Conservation (phyloP, 441 rosid genomes). For the Croton setiger region DNA sequence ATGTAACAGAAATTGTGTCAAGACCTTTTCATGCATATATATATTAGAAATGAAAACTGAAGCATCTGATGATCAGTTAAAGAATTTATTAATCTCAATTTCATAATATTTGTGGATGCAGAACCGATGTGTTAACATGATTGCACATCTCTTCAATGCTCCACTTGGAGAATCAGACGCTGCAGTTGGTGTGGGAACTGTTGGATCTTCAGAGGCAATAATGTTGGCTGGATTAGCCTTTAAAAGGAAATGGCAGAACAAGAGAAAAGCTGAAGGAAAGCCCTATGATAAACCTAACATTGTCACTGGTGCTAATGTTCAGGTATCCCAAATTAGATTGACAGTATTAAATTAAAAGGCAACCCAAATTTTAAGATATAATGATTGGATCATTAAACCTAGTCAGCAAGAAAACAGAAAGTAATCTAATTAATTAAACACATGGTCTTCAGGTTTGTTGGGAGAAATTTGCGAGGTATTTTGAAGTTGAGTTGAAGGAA, state of each 20-base stretch:
- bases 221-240: conserved; percentile 67
- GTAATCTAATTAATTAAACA: not conserved
- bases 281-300: conserved; percentile 73
- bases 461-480: conserved; percentile 92
- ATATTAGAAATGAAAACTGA: no score
- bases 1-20: no score
- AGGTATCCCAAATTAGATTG: conserved; percentile 24
- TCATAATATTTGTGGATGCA: conserved; percentile 16
- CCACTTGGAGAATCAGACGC: conserved; percentile 48
- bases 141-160: conserved; percentile 52
- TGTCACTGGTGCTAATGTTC: conserved; percentile 85
- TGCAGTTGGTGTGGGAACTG: conserved; percentile 52
- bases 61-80: not conserved
- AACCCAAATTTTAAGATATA: no score
- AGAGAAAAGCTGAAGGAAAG: conserved; percentile 62
- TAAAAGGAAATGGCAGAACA: conserved; percentile 68
- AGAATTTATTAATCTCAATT: not conserved
- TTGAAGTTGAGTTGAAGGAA: conserved; percentile 83
- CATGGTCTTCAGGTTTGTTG: conserved; percentile 54
- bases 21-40: no score
- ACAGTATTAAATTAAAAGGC: no score
- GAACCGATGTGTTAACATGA: conserved; percentile 69
- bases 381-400: no score
- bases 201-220: conserved; percentile 67
- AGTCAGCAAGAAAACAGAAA: no score